phyloP scores from a whole-genome alignment of 2,329 filamentous ascomycete genomes.

The Lasiodiplodia citricola region DNA sequence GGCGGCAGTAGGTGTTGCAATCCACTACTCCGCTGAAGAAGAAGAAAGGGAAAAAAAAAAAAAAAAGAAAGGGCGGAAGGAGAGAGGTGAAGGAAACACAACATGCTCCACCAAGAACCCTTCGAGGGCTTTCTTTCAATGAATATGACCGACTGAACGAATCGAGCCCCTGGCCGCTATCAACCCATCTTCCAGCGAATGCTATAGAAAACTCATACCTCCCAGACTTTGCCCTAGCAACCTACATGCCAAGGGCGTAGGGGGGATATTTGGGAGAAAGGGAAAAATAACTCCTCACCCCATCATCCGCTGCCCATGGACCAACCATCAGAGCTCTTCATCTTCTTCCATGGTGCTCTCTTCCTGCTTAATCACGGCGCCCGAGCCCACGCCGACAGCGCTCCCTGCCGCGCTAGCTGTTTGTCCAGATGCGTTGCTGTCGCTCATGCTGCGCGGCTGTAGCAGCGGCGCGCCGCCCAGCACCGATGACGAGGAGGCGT shows the following conservation, averaged over 20 bases:
- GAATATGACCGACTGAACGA: neutral
- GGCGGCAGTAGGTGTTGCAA: neutral
- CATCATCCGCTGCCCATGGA: conserved; percentile 11
- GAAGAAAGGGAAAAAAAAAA: neutral
- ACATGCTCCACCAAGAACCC: neutral
- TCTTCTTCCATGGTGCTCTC: conserved; percentile 17
- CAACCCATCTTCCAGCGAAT: neutral
- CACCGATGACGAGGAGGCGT: neutral
- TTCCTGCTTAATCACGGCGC: conserved; percentile 5
- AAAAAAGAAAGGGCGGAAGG: neutral
- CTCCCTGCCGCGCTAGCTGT: neutral
- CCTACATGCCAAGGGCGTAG: neutral
- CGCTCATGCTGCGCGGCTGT: conserved; percentile 19
- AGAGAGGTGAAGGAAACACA: neutral
- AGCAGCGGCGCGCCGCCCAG: neutral
- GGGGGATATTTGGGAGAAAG: neutral
- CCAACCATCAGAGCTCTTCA: conserved; percentile 11
- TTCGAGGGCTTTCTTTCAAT: neutral
- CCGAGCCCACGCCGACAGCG: neutral
- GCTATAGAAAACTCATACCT: neutral
- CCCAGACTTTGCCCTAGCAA: neutral
- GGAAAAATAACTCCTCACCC: neutral
- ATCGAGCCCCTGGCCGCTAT: neutral
- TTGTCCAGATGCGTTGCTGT: conserved; percentile 12
- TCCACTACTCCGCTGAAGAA: neutral